Base-by-base conservation (phyloP, 2,329 filamentous ascomycete genomes). In the Passalora sequoiae region DNA sequence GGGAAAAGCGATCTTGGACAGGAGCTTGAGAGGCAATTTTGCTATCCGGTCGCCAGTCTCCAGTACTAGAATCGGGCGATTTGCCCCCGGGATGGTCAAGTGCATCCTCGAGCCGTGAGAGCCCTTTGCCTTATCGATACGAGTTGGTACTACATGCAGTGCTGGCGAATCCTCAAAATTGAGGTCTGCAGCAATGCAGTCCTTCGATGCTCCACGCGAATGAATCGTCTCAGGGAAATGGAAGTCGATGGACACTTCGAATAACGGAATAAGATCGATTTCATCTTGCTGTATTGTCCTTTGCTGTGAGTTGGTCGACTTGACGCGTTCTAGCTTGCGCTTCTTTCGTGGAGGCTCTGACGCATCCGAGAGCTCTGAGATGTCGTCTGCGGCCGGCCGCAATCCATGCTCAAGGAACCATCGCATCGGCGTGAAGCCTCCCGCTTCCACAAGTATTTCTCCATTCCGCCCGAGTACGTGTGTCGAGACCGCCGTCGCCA, bases 391-490 rank as follows among this genome's bases (percentile, higher is more conserved):
- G 13, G 36, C 37, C 9, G 30, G 27, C 10, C 36, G 38, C 25
- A 52, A 24, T 19, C 47, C 50, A 25, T 55, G 54, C 39, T 57
- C 55, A 3, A 62, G 37, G 40, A 62, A 63, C 56, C 58, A 63
- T 36, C 53, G 48, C 39, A 51, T 51, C 1, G 60, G 60, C 20
- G 53, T 54, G 38, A 57, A 59, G n/a, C 53, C 50, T 16, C 59
- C 60, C n/a, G 60, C 53, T 45, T 63, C 60, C 22, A 62, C 54
- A 7, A 62, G 39, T 15, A 63, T 58, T 1, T 50, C 50, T 17
- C 37, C 30, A 17, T 56, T 47, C 42, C 51, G 32, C 4, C 55
- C 56, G 15, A 45, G 36, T 2, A 61, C 60, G 24, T 55, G 51
- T 2, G 57, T 53, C 7, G 59, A 55, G 29, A 53, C 33, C 6